Percentiles rank a stretch among this genome's conserved stretches.
Conservation (phyloP, 495 filamentous ascomycete species). For the Neurospora sp. region DNA sequence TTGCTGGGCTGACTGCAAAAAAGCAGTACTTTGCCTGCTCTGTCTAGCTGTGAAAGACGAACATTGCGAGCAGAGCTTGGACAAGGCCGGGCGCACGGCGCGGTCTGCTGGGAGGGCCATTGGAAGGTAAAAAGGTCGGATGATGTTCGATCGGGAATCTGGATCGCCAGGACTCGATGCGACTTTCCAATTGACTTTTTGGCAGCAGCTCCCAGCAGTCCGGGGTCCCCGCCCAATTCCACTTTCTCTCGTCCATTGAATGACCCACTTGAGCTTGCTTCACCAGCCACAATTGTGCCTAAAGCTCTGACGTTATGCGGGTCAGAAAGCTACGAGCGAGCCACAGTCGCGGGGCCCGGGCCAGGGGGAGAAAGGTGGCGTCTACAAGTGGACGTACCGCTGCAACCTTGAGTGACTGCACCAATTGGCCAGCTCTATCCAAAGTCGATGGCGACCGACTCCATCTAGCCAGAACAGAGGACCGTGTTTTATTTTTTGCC, state of each 20-base stretch:
- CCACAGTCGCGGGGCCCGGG: not conserved
- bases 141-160: not conserved
- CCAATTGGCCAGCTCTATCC: not conserved
- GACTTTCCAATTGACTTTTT: not conserved
- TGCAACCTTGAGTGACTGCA: not conserved
- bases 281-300: conserved; percentile 1
- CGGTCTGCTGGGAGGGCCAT: conserved; percentile 22
- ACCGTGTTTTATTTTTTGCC: conserved; percentile 3
- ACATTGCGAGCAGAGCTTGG: conserved; percentile 21
- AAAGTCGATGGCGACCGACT: not conserved
- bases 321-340: not conserved
- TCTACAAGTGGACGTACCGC: not conserved
- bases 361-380: not conserved
- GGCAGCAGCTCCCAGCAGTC: not conserved
- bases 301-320: not conserved
- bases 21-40: conserved; percentile 8
- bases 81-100: conserved; percentile 20
- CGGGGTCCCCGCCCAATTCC: not conserved
- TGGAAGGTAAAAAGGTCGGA: not conserved
- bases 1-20: conserved; percentile 8
- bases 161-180: not conserved
- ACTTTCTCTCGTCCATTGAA: not conserved
- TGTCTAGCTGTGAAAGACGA: conserved; percentile 11
- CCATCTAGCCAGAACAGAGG: not conserved
- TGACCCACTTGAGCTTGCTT: not conserved